These are phyloP conservation scores for Blastomyces silverae DNA, from an alignment of 2,329 filamentous ascomycete genomes.

Conservation along the genomic window DNA sequence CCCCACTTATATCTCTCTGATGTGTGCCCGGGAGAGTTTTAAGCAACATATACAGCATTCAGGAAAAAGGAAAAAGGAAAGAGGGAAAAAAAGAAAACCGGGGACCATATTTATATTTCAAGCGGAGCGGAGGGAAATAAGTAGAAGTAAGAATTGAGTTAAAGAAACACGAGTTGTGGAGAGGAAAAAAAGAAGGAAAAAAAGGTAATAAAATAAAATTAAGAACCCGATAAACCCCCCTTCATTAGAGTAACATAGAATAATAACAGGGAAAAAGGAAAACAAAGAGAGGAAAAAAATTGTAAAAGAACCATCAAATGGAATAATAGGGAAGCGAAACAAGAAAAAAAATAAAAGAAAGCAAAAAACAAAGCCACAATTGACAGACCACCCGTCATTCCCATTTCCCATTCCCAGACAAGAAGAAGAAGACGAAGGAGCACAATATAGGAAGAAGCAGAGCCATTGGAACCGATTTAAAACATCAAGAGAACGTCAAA, in stretches of 20 bases:
- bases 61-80: too few relatives aligned
- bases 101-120: neutral
- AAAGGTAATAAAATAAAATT: neutral
- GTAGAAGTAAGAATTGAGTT: neutral
- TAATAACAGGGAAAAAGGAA: too few relatives aligned
- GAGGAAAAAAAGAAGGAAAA: neutral
- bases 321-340: neutral
- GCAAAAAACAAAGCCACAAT: conserved; percentile 1
- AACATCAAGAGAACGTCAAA: neutral
- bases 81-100: too few relatives aligned
- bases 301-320: neutral
- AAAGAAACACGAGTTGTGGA: neutral
- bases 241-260: neutral
- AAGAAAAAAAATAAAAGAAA: neutral
- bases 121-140: neutral
- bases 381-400: conserved; percentile 16
- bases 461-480: conserved; percentile 2
- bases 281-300: too few relatives aligned
- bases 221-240: conserved; percentile 8
- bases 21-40: neutral
- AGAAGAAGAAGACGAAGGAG: neutral
- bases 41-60: neutral
- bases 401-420: conserved; percentile 16
- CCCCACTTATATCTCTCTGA: neutral
- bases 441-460: neutral